Evolutionary conservation across 192 early-diverging fungal species (phyloP), one percentile per base, ranked within the genome.

Genomic region (Backusella luteola): DNA sequence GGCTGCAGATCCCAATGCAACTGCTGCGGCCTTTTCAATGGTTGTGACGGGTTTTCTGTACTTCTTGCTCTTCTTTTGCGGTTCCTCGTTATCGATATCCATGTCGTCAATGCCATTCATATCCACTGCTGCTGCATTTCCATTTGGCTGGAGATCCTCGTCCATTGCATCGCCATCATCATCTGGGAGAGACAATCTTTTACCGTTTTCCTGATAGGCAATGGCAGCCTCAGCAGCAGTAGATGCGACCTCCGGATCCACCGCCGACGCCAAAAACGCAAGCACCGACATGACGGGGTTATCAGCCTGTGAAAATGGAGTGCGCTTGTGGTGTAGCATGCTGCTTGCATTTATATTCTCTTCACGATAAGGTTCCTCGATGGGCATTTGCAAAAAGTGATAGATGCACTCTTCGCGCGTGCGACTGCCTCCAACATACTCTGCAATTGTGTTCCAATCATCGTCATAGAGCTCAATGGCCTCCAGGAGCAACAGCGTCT

Each of bases 211-310:
- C 94, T 81, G 11, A 21, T 44, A 66, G 29, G 77, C 69, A 34
- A 81, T 77, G 1, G 97, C 96, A 5, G 93, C 93, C 76, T 95
- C 88, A 3, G 97, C 96, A 11, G 94, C 95, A 0, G 94, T 93
- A 0, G 89, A 85, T 0, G 96, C 98, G 2, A 98, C 93, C 15
- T 92, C 88, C 0, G 96, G 96, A 79, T 92, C 91, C n/a, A 99
- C 97, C 32, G 94, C 90, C 12, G 93, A 90, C 0, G 96, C 95
- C 69, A 99, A 83, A 69, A 97, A 98, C 0, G 97, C 93, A 6
- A 97, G 92, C 0, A 99, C 88, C 9, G 93, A 94, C 92, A 99
- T 91, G 17, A 97, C 91, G 0, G 98, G 98, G 76, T 99, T 99
- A 72, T 98, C 97, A 0, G 91, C 91, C 41, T 93, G 91, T 63